phyloP scores from a whole-genome alignment of 2,329 filamentous ascomycete genomes.

The Cercospora citrullina region DNA sequence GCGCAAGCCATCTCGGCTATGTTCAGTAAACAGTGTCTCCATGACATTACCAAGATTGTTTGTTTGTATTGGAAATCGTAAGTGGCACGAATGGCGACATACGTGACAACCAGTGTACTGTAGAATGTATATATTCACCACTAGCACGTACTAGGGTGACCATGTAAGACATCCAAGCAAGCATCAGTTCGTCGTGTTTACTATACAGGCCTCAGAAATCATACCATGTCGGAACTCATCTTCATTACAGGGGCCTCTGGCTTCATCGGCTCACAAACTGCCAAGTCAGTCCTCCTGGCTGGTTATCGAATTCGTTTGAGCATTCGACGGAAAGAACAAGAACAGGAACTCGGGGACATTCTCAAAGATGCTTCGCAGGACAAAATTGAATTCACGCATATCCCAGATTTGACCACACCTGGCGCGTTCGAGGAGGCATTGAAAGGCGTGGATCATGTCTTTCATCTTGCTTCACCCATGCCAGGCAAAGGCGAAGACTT shows the following conservation, averaged over 20 bases:
- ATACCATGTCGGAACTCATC: conserved; percentile 9
- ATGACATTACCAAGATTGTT: background rate
- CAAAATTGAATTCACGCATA: conserved; percentile 20
- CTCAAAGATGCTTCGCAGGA: conserved; percentile 6
- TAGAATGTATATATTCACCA: background rate
- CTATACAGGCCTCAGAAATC: background rate
- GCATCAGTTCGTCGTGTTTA: background rate
- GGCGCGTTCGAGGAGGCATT: conserved; percentile 27
- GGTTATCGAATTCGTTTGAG: conserved; percentile 27
- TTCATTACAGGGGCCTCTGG: conserved; percentile 35
- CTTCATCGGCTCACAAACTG: conserved; percentile 35
- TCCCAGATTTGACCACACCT: conserved; percentile 22
- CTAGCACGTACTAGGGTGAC: background rate
- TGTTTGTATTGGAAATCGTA: background rate
- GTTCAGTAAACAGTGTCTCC: background rate
- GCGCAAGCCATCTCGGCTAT: background rate
- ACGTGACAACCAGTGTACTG: background rate
- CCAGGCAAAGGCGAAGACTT: conserved; percentile 23
- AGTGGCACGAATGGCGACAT: background rate
- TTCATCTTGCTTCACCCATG: conserved; percentile 38
- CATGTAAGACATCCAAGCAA: background rate
- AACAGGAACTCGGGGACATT: background rate
- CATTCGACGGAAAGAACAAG: conserved; percentile 22
- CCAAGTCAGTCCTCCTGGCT: conserved; percentile 25
- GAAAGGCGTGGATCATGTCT: conserved; percentile 31